Evolutionary conservation across 306 rosid genomes (phyloP).

Genomic region (Cyamopsis tetragonoloba): DNA sequence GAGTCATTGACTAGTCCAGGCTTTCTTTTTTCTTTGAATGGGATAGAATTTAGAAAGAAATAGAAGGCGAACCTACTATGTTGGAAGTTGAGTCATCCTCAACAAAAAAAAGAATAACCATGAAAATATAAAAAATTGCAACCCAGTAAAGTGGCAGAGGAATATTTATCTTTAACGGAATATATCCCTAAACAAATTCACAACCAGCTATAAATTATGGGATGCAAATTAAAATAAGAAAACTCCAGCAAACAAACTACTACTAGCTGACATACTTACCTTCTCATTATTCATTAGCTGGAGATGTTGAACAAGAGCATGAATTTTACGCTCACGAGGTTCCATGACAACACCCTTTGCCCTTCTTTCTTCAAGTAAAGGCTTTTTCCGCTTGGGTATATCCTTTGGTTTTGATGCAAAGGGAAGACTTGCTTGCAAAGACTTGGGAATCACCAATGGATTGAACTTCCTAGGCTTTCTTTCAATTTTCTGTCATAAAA

Average conservation of each 20-base stretch:
- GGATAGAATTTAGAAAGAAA: background rate
- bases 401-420: slow-evolving; percentile 78
- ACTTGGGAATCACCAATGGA: slow-evolving; percentile 81
- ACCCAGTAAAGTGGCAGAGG: background rate
- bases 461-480: slow-evolving; percentile 74
- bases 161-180: background rate
- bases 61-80: background rate
- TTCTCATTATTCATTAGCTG: slow-evolving; percentile 52
- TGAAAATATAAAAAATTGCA: background rate
- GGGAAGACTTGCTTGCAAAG: slow-evolving; percentile 62
- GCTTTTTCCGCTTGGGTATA: slow-evolving; percentile 37
- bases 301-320: slow-evolving; percentile 62
- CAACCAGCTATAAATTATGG: background rate
- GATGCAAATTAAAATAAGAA: background rate
- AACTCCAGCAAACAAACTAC: background rate
- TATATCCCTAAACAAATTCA: background rate
- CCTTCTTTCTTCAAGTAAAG: slow-evolving; percentile 59
- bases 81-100: background rate
- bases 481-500: slow-evolving; percentile 59
- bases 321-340: slow-evolving; percentile 61
- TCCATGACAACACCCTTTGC: slow-evolving; percentile 77
- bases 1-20: background rate
- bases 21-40: too few relatives aligned
- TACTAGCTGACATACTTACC: slow-evolving; percentile 38
- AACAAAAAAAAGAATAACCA: too few relatives aligned